Conservation (phyloP, 2,329 filamentous ascomycete genomes). For the Sarocladium oryzae region DNA sequence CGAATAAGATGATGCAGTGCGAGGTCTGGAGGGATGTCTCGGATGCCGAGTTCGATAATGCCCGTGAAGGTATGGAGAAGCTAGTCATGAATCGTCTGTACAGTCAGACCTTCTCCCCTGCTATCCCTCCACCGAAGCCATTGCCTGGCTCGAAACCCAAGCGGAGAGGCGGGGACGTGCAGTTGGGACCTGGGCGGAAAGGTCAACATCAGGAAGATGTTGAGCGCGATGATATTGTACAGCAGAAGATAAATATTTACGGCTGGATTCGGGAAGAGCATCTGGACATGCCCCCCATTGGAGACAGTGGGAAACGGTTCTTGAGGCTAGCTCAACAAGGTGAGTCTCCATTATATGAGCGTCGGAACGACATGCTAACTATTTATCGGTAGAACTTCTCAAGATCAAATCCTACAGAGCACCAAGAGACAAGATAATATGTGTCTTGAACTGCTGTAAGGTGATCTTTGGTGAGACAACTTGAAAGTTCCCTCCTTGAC, state of each 20-base stretch:
- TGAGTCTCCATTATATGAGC: conserved; percentile 25
- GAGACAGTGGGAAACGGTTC: conserved; percentile 82
- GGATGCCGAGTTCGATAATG: conserved; percentile 96
- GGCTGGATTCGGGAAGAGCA: conserved; percentile 91
- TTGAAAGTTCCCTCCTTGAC: not conserved
- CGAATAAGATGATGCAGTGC: conserved; percentile 95
- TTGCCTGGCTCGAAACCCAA: conserved; percentile 62
- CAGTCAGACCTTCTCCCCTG: conserved; percentile 90
- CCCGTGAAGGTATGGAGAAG: conserved; percentile 98
- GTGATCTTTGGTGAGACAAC: conserved; percentile 81
- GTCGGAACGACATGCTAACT: conserved; percentile 2
- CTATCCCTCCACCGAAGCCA: conserved; percentile 75
- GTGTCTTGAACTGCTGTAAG: conserved; percentile 97
- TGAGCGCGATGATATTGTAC: conserved; percentile 89
- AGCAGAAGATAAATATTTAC: conserved; percentile 96
- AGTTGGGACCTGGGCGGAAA: conserved; percentile 72
- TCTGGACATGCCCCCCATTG: conserved; percentile 81
- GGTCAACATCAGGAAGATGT: conserved; percentile 98
- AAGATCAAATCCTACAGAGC: conserved; percentile 97
- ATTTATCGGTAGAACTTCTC: conserved; percentile 62
- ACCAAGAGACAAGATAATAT: conserved; percentile 97
- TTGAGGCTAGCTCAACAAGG: conserved; percentile 83
- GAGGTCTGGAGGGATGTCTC: conserved; percentile 96
- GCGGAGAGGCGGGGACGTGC: conserved; percentile 60
- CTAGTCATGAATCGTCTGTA: conserved; percentile 98